Percentiles rank a stretch among this genome's conserved stretches.
These are phyloP conservation scores for Pleurotus ostreatus DNA, from an alignment of 768 basidiomycete genomes.

Conservation along the genomic window DNA sequence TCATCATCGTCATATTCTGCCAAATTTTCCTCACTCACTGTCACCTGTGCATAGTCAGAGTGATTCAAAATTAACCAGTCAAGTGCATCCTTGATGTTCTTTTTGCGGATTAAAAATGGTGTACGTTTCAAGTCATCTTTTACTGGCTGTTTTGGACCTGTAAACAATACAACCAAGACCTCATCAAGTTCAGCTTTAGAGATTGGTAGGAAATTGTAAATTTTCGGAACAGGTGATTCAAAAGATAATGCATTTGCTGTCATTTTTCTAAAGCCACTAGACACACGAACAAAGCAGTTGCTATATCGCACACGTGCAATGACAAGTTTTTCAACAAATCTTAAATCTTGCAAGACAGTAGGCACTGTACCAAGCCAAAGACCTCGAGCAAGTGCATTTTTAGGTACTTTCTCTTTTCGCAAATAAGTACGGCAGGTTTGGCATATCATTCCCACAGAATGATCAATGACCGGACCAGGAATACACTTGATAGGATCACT, in stretches of 20 bases:
- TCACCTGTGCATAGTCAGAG: conserved; percentile 18
- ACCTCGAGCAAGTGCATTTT: not conserved
- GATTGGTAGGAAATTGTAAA: conserved; percentile 18
- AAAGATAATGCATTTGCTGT: conserved; percentile 22
- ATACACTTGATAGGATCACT: not conserved
- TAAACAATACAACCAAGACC: no score
- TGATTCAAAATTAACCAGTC: conserved; percentile 16
- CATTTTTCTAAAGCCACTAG: conserved; percentile 10
- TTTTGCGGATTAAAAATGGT: conserved; percentile 19
- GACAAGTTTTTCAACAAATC: no score
- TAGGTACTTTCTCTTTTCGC: conserved; percentile 10
- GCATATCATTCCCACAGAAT: not conserved
- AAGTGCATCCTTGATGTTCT: conserved; percentile 17
- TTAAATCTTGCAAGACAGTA: conserved; percentile 8
- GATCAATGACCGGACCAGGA: not conserved
- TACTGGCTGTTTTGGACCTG: conserved; percentile 8
- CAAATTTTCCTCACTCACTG: conserved; percentile 15
- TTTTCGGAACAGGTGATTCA: conserved; percentile 16
- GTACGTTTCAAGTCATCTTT: conserved; percentile 15
- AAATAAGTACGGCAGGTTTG: conserved; percentile 4
- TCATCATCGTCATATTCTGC: conserved; percentile 12
- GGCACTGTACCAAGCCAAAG: conserved; percentile 25
- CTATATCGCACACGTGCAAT: conserved; percentile 13
- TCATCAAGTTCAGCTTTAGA: conserved; percentile 12
- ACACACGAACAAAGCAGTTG: conserved; percentile 14